These are phyloP conservation scores for Termitomyces sp. DNA, from an alignment of 768 basidiomycete species.

Conservation along the genomic window DNA sequence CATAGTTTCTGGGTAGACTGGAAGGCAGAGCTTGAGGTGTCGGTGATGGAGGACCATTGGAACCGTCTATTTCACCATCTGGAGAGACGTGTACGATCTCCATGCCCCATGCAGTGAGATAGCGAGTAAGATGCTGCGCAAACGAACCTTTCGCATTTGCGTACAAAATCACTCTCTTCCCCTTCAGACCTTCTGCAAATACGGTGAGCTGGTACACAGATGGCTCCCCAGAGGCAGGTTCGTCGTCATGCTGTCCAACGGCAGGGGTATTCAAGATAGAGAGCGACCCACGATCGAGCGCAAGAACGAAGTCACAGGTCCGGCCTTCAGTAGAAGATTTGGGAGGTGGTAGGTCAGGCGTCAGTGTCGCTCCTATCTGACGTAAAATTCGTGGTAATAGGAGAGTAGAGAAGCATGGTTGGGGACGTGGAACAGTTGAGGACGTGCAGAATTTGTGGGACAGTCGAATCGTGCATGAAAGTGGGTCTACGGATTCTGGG, in stretches of 20 bases:
- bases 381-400: conserved; percentile 59
- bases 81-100: conserved; percentile 80
- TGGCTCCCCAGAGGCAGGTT: conserved; percentile 64
- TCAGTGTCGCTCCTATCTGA: conserved; percentile 52
- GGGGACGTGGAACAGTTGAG: conserved; percentile 33
- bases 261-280: conserved; percentile 37
- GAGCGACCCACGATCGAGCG: conserved; percentile 57
- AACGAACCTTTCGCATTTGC: conserved; percentile 87
- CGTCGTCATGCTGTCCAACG: conserved; percentile 41
- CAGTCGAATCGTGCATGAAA: conserved; percentile 44
- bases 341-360: conserved; percentile 42
- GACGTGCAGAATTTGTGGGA: conserved; percentile 41
- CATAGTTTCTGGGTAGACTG: conserved; percentile 8
- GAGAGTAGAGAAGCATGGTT: conserved; percentile 41
- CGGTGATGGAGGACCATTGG: conserved; percentile 17
- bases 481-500: conserved; percentile 29
- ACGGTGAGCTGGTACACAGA: conserved; percentile 71
- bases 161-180: conserved; percentile 80
- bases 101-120: conserved; percentile 94
- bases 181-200: conserved; percentile 81
- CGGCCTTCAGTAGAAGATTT: conserved; percentile 42
- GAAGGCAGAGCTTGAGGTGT: conserved; percentile 4
- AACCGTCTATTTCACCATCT: conserved; percentile 48
- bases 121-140: conserved; percentile 89
- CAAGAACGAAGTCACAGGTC: conserved; percentile 63